Conservation (phyloP, 129 eudicot genomes). For the Escallonia rubra region DNA sequence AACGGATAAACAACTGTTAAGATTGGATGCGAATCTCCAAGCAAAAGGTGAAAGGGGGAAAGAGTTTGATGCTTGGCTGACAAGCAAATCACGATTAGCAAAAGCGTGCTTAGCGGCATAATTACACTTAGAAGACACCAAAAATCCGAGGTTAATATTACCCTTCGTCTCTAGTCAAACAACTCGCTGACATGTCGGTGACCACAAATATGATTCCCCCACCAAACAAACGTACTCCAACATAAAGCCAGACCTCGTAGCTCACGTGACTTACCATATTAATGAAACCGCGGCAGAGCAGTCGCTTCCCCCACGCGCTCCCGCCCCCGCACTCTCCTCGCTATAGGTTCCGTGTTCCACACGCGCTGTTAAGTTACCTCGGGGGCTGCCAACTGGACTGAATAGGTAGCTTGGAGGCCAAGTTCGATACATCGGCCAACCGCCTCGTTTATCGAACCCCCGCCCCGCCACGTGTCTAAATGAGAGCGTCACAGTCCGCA, state of each 20-base stretch:
- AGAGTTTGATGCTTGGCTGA: neutral
- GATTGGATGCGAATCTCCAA: neutral
- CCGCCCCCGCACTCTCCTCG: neutral
- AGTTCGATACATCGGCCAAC: too few relatives aligned
- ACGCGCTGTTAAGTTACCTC: too few relatives aligned
- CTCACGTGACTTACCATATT: neutral
- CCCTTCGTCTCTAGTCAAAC: neutral
- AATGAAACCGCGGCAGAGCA: neutral
- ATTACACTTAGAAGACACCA: neutral
- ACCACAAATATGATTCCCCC: neutral
- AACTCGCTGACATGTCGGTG: neutral
- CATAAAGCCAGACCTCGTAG: neutral
- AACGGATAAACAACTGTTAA: conserved; percentile 1
- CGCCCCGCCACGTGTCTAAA: too few relatives aligned
- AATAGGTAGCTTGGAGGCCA: too few relatives aligned
- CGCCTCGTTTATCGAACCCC: too few relatives aligned
- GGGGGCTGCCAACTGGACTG: too few relatives aligned
- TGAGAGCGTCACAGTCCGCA: too few relatives aligned
- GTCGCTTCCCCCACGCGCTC: neutral
- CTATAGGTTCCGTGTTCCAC: neutral
- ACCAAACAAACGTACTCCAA: neutral
- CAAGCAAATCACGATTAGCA: neutral
- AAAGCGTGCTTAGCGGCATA: neutral
- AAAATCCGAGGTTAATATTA: neutral
- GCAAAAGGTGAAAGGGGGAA: neutral